phyloP scores from a whole-genome alignment of 75 land plant species.

The Pinus tabuliformis region DNA sequence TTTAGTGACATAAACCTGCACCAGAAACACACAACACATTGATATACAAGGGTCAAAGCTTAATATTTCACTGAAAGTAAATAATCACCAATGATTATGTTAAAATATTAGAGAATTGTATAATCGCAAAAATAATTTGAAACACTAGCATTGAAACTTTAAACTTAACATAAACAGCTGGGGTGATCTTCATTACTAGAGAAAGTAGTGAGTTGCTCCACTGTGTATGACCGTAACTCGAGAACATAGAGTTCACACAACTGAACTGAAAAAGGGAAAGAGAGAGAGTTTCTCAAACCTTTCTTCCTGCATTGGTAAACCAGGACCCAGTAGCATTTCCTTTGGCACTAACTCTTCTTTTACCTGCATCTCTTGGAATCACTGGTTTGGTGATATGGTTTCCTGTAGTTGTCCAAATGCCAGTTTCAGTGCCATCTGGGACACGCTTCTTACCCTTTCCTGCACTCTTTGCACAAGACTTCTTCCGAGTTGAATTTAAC shows the following conservation, averaged over 20 bases:
- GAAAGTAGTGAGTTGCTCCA: neutral
- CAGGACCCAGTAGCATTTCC: constrained; percentile 38
- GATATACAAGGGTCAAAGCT: constrained; percentile 2
- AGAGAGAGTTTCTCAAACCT: constrained; percentile 16
- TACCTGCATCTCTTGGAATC: constrained; percentile 46
- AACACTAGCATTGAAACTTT: neutral
- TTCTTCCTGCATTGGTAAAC: constrained; percentile 50
- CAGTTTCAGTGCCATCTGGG: neutral
- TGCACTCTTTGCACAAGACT: constrained; percentile 7
- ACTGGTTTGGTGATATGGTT: neutral
- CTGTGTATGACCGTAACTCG: neutral
- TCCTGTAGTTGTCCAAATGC: neutral
- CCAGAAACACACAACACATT: neutral
- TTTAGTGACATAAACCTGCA: constrained; percentile 52
- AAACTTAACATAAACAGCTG: neutral
- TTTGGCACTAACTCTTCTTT: constrained; percentile 34
- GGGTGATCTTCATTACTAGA: neutral
- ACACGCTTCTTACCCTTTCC: constrained; percentile 1
- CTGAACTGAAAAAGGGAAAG: neutral
- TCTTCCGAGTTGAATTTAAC: neutral
- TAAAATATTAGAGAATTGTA: neutral
- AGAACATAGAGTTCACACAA: neutral
- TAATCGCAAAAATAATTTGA: neutral
- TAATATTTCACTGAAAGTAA: neutral
- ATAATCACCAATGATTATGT: neutral